Base-by-base conservation (phyloP, 1,284 basidiomycete species). In the Puccinia novopanici region DNA sequence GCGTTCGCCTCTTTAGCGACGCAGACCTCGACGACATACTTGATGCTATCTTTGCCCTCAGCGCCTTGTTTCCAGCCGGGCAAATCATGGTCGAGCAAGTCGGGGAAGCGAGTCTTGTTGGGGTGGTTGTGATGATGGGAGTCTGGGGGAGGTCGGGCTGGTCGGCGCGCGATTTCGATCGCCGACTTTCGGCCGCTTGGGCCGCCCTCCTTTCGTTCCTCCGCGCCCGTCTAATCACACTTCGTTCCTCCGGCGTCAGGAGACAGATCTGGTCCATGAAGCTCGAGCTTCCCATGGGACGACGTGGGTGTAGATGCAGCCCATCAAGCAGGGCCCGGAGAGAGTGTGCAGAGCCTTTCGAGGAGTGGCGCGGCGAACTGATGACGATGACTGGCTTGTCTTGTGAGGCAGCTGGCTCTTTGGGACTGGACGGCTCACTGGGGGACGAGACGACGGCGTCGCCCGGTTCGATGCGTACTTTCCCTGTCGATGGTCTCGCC, bases 261-360 rank as follows among this genome's bases (percentile, higher is more conserved):
- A 63, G 55, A 73, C 55, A 80, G 59, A 80, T 80, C 54, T 80
- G 78, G 27, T 80, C 78, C 19, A 71, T 50, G 61, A 70, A 79
- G 42, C 24, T 73, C 70, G 57, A 52, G 54, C 37, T 45, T 0
- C 40, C 19, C 45, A 45, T 45, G 45, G 45, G 45, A 45, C 45
- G 45, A 71, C 68, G 54, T 63, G 67, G 40, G 19, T 55, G 57
- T 72, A 57, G 19, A 48, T 79, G 48, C 37, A 40, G 54, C 57
- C 67, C 52, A 45, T 79, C 67, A 13, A 45, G 50, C 55, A 76
- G 55, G 12, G 59, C 15, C 8, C 57, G 74, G 48, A 63, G 48
- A 63, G 57, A 63, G 30, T 63, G 55, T 15, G 24, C 48, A n/a
- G 74, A 76, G 59, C 48, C 59, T 67, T 52, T 76, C 6, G 55